A percentile compares a stretch with the other conserved stretches of the same genome.
Evolutionary conservation across 805 yeast species (phyloP).

Genomic region (Limtongia smithiae): DNA sequence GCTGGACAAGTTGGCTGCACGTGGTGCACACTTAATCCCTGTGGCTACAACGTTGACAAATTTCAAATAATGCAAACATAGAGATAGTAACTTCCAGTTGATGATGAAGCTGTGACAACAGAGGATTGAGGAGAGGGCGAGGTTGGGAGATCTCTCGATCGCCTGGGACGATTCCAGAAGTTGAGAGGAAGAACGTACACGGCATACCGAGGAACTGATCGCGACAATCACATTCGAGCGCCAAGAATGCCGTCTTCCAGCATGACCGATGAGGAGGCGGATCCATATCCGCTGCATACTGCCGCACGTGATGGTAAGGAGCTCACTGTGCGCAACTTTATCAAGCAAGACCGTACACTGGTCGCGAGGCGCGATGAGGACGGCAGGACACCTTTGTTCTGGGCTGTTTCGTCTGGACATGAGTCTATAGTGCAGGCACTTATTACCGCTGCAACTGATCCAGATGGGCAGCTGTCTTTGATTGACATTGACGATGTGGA

Average conservation of each 20-base stretch:
- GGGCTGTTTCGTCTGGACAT: constrained; percentile 75
- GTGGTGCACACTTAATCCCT: no score
- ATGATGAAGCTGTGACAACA: no score
- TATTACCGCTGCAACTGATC: constrained; percentile 32
- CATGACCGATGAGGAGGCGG: neutral
- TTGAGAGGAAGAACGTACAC: no score
- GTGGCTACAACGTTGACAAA: no score
- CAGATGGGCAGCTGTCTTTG: constrained; percentile 18
- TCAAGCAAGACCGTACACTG: constrained; percentile 49
- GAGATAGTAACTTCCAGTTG: no score
- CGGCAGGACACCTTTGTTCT: constrained; percentile 75
- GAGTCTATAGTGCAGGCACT: constrained; percentile 50
- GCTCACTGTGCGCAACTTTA: constrained; percentile 48
- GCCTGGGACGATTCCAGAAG: no score
- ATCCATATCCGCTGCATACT: constrained; percentile 42
- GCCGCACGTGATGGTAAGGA: constrained; percentile 64
- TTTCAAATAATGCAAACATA: no score
- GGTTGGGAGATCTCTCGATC: no score
- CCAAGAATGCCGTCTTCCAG: neutral
- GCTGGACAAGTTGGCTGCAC: no score
- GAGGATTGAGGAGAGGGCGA: no score
- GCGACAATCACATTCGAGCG: neutral
- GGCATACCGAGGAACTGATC: no score
- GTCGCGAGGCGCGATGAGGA: constrained; percentile 59
- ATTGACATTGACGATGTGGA: constrained; percentile 70